Evolutionary conservation across 208 protist species (phyloP), one percentile per base, ranked within the genome.

Genomic region (Phytomonas sp.): DNA sequence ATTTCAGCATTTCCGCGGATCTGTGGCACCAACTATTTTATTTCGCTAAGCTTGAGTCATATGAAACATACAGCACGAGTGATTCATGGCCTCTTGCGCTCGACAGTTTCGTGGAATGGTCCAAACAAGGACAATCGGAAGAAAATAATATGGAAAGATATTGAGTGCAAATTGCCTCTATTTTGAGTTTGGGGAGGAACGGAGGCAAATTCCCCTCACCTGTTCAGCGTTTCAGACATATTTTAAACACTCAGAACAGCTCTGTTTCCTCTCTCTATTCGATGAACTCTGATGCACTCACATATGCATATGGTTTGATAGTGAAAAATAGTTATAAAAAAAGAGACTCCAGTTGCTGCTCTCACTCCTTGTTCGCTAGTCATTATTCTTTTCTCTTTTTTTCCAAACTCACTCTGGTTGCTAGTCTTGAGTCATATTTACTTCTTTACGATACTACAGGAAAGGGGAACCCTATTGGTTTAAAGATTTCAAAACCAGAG

Each of bases 51-150:
- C 26, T 93, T 28, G 67, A 43, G 40, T 68, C 40, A 53, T 91
- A 93, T 71, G 80, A 75, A 61, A 72, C 66, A 0, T 92, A 92
- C 71, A 69, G 87, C 76, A 69, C 81, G 9, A 78, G 82, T 34
- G 90, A 87, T 63, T 73, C 90, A 40, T 95, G 90, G 87, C 90
- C 90, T 17, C 76, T 86, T 30, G 79, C 85, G 33, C 84, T 95
- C 53, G 90, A 95, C 65, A 85, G 87, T 65, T 95, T 93, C 73
- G 87, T 95, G 0, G 79, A 80, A 36, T 87, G 79, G 62, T 71
- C 4, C 67, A 69, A 63, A 23, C 13, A 62, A 36, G 7, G n/a
- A 64, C 31, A 71, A 66, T 17, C 2, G 0, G 26, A 32, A n/a
- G 46, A 56, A 26, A 5, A 26, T 26, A 26, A 56, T 6, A 26